Evolutionary conservation across 1,139 yeast species (phyloP), one percentile per base, ranked within the genome.

Genomic region (Pichia sp.): DNA sequence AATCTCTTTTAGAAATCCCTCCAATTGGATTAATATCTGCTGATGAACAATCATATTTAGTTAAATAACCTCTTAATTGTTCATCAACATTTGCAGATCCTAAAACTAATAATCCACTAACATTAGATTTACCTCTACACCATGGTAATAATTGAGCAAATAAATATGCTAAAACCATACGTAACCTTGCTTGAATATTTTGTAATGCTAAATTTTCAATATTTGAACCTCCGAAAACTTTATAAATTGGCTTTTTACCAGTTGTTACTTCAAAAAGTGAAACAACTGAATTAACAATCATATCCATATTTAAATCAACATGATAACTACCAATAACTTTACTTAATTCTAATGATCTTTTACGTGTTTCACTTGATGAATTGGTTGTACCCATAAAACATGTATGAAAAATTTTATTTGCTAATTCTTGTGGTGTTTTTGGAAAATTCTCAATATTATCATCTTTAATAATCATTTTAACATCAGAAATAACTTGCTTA

Each of bases 31-130:
- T 92, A 52, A 92, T 78, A 68, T 92, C 99, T 1, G 98, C 98
- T 38, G 95, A 83, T 11, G 97, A 89, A 65, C 97, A 89, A 66
- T 92, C 99, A 66, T 92, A 92, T 65, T 92, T 92, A 11, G 99
- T 92, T 62, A 94, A 74, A 62, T 92, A 92, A 0, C 99, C 99
- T 55, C 99, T 75, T 53, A 92, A 71, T 59, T 96, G 88, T 65
- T 92, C 99, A 66, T 92, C 99, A n/a, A 92, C 98, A 64, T 92
- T 92, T 7, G 98, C 97, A 63, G 95, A 83, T 1, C 98, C 98
- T 49, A 92, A 73, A 7, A 92, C 99, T 40, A 92, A 72, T 45
- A 92, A 69, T 0, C 97, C 96, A 5, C 89, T 89, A 18, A 81
- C 75, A 44, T 76, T 73, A 34, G 74, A 72, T 43, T 76, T 69